Base-by-base conservation (phyloP, 2,329 filamentous ascomycete genomes). In the Arthrinium phaeospermum region DNA sequence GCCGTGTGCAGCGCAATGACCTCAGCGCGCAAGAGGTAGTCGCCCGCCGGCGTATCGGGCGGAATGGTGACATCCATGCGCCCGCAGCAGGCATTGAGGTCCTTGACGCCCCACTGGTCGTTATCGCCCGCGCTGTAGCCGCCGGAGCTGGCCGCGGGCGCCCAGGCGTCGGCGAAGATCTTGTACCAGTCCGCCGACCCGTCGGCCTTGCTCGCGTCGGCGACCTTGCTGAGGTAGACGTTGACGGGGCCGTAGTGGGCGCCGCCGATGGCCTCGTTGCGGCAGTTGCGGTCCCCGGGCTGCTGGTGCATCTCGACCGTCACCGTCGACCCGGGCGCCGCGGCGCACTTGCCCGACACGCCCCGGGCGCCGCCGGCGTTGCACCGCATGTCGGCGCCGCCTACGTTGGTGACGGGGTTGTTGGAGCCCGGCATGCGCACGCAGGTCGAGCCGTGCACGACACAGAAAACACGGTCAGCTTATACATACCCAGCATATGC, bases 251-350 rank as follows among this genome's bases (percentile, higher is more conserved):
- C 84, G 74, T 82, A 83, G 74, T 86, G 84, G 61, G 81, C 81
- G 13, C 85, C 84, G 6, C 84, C 69, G 34, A 45, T 41, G 69
- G 83, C 85, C 73, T 85, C 81, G 71, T 81, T 81, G 5, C 73
- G 68, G 73, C 83, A 86, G n/a, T 74, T 75, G 22, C 84, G 81
- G 74, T 80, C 76, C 1, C 73, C 72, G 0, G 76, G 77, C 72
- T 79, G 77, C 71, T 70, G 57, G 80, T 90, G 88, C 86, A 90
- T 90, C 79, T 90, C 88, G 10, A 89, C 82, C 0, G 87, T 89
- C 19, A 90, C 84, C 0, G 81, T 86, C 5, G 81, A 80, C 3
- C 87, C 87, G 3, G 86, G 86, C 44, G 80, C 79, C 44, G 87
- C 85, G 27, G 81, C 77, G 76, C 86, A 89, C 75, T 86, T 86